Evolutionary conservation across 2,329 filamentous ascomycete genomes (phyloP), one percentile per base, ranked within the genome.

Genomic region (Gyromitra esculenta): DNA sequence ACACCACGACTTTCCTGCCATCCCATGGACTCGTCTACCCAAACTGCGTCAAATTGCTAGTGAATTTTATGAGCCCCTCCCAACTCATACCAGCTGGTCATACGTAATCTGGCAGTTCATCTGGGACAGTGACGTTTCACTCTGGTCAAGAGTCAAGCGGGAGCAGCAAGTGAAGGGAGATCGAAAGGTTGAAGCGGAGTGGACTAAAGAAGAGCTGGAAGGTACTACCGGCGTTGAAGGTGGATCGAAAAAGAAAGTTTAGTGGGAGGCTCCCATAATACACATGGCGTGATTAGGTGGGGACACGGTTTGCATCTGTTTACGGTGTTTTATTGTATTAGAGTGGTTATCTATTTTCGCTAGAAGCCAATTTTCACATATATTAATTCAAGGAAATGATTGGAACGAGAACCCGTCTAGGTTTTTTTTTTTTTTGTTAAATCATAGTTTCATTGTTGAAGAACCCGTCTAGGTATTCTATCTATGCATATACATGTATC

Each of bases 51-150:
- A 89, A 78, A 92, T 96, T 73, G 96, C 96, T 0, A 88, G 88
- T 79, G 96, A 98, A 84, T 99, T 97, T 83, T 99, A 99, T 85
- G 89, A 91, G 79, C 91, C 92, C 76, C 85, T 99, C 80, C 96
- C 96, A 8, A 88, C 88, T 79, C 95, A 98, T 82, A 89, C 90
- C 82, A 97, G 93, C 87, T 99, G 96, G 96, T 88, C 91, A 8
- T 91, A 92, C 83, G 95, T 96, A 66, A 92, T 98, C 80, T 98
- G 93, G 93, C 93, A 95, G 75, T 99, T 99, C 85, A 92, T 99
- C 80, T 89, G 91, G 85, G 96, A 99, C 83, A 90, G 92, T 81
- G 90, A 92, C 80, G 93, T 98, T 59, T 94, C 95, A 35, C 88
- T 97, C 83, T 95, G 90, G 85, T 97, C 94, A 84, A 89, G 96